Percentiles rank a stretch among this genome's conserved stretches.
phyloP scores from a whole-genome alignment of 306 rosid genomes.

The Argentina anserina region DNA sequence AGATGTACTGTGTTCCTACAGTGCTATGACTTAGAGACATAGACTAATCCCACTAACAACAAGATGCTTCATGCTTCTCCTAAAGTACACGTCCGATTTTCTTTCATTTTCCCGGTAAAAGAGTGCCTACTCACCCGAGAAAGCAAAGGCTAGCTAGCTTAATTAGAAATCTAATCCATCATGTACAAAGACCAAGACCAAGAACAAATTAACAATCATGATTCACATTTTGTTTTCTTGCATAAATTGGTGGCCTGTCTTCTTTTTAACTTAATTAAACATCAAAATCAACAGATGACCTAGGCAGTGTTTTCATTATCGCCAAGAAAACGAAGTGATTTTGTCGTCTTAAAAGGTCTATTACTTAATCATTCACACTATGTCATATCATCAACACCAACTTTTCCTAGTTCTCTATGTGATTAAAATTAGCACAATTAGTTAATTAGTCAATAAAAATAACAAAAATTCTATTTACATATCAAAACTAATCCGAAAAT shows the following conservation, averaged over 20 bases:
- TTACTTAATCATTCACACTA: constrained; percentile 5
- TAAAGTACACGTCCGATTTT: not conserved
- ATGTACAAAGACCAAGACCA: not conserved
- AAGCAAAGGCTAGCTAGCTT: constrained; percentile 4
- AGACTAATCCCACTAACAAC: constrained; percentile 1
- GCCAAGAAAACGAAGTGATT: not conserved
- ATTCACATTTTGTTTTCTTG: not conserved
- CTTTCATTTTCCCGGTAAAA: not conserved
- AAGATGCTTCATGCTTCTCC: not conserved
- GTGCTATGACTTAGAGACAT: not conserved
- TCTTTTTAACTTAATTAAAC: not conserved
- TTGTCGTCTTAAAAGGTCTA: not conserved
- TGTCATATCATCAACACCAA: not conserved
- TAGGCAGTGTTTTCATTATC: constrained; percentile 13
- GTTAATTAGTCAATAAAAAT: no score
- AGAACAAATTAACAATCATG: not conserved
- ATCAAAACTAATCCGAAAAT: no score
- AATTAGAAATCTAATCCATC: not conserved
- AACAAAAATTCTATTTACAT: no score
- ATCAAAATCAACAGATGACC: constrained; percentile 19
- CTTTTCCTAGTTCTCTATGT: not conserved
- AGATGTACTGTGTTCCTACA: not conserved
- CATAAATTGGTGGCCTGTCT: not conserved
- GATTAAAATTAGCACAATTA: not conserved
- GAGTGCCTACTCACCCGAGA: not conserved